Percentiles rank a stretch among this genome's conserved stretches.
phyloP scores from a whole-genome alignment of 192 early-diverging fungal genomes.

The Rhizophlyctis rosea region DNA sequence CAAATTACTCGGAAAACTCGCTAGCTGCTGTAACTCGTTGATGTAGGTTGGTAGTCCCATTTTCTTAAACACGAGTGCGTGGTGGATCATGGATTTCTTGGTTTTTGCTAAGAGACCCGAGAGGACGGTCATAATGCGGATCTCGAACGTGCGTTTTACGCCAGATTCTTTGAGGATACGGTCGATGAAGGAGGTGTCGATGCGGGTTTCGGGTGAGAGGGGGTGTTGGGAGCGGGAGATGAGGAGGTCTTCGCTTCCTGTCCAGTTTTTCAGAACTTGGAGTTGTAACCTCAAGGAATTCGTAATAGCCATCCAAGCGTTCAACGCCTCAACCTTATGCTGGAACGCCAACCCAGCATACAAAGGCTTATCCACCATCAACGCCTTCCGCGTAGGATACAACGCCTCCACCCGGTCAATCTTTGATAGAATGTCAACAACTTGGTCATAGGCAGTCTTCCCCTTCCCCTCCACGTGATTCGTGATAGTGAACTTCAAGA shows the following conservation, averaged over 20 bases:
- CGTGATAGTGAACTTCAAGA: slow-evolving; percentile 62
- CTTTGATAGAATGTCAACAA: slow-evolving; percentile 65
- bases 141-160: slow-evolving; percentile 67
- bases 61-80: slow-evolving; percentile 58
- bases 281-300: slow-evolving; percentile 68
- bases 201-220: slow-evolving; percentile 36
- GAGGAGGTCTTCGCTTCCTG: slow-evolving; percentile 65
- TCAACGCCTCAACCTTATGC: slow-evolving; percentile 66
- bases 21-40: slow-evolving; percentile 63
- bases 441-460: slow-evolving; percentile 53
- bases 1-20: slow-evolving; percentile 74
- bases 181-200: slow-evolving; percentile 77
- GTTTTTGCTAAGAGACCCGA: slow-evolving; percentile 57
- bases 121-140: slow-evolving; percentile 54
- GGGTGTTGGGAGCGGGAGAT: slow-evolving; percentile 55
- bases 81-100: slow-evolving; percentile 66
- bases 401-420: slow-evolving; percentile 77
- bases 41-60: slow-evolving; percentile 72
- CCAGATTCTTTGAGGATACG: slow-evolving; percentile 80
- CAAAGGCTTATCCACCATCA: slow-evolving; percentile 59
- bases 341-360: slow-evolving; percentile 71
- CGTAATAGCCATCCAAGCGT: slow-evolving; percentile 71
- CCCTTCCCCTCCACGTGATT: slow-evolving; percentile 25
- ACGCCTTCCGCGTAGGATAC: slow-evolving; percentile 65
- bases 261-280: slow-evolving; percentile 79